A percentile compares a stretch with the other conserved stretches of the same genome.
phyloP scores from a whole-genome alignment of 495 filamentous ascomycete genomes.

The Bacidia gigantensis region DNA sequence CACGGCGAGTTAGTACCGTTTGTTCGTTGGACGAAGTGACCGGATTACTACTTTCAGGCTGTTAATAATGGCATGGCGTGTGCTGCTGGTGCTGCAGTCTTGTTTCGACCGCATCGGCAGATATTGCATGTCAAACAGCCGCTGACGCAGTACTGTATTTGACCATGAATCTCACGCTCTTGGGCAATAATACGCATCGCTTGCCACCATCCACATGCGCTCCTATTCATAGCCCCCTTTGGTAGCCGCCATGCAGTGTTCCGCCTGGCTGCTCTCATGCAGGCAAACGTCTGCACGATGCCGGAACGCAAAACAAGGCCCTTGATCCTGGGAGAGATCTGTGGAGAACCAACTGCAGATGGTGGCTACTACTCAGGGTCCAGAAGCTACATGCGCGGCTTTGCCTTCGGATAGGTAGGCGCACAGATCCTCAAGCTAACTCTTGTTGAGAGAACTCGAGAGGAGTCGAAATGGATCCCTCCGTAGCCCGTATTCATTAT shows the following conservation, averaged over 20 bases:
- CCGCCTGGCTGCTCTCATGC: background rate
- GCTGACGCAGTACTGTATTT: no score
- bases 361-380: background rate
- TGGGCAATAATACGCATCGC: no score
- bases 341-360: background rate
- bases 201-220: background rate
- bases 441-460: background rate
- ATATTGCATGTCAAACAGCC: background rate
- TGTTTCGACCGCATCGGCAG: background rate
- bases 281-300: background rate
- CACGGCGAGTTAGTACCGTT: no score
- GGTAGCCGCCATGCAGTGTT: background rate
- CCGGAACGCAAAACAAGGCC: background rate
- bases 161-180: background rate
- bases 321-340: background rate
- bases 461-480: background rate
- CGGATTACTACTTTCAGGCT: background rate
- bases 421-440: background rate
- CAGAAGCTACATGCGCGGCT: background rate
- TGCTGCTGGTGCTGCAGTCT: background rate
- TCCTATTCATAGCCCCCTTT: background rate
- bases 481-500: background rate
- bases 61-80: background rate
- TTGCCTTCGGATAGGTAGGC: background rate
- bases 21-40: background rate